Evolutionary conservation across 2,329 filamentous ascomycete species (phyloP).

Genomic region (Fusarium sp.): DNA sequence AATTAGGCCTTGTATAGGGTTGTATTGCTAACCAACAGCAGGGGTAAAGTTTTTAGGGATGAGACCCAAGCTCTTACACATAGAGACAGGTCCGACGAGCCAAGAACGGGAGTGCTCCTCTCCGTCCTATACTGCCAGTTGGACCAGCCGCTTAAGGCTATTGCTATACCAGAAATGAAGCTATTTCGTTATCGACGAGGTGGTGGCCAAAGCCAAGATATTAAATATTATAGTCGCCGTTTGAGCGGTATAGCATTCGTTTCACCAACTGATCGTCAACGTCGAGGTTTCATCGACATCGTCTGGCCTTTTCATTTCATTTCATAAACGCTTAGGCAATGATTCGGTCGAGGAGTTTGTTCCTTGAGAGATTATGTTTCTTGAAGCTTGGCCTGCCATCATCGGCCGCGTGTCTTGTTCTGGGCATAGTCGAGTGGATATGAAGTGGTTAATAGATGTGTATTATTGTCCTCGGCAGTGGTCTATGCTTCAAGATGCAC

Average conservation of each 20-base stretch:
- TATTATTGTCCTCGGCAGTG: not conserved
- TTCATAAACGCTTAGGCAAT: not conserved
- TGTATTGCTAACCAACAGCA: constrained; percentile 6
- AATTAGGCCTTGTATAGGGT: constrained; percentile 18
- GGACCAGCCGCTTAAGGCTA: not conserved
- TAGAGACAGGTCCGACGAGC: constrained; percentile 30
- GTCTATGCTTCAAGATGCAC: not conserved
- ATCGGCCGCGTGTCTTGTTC: not conserved
- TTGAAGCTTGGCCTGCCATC: not conserved
- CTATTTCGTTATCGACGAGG: not conserved
- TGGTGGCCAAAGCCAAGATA: constrained; percentile 17
- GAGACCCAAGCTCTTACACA: constrained; percentile 34
- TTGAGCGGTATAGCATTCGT: constrained; percentile 20
- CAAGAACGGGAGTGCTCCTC: constrained; percentile 31
- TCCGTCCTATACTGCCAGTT: constrained; percentile 14
- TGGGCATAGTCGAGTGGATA: not conserved
- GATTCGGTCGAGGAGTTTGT: not conserved
- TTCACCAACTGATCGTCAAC: constrained; percentile 28
- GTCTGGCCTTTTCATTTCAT: not conserved
- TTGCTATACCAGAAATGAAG: not conserved
- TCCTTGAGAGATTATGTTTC: not conserved
- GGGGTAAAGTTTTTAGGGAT: constrained; percentile 17
- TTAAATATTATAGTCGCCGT: constrained; percentile 16
- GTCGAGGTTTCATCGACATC: constrained; percentile 20
- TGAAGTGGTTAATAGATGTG: not conserved